Percentiles rank a stretch among this genome's conserved stretches.
These are phyloP conservation scores for Leishmania arabica DNA, from an alignment of 208 protist genomes.

Conservation along the genomic window DNA sequence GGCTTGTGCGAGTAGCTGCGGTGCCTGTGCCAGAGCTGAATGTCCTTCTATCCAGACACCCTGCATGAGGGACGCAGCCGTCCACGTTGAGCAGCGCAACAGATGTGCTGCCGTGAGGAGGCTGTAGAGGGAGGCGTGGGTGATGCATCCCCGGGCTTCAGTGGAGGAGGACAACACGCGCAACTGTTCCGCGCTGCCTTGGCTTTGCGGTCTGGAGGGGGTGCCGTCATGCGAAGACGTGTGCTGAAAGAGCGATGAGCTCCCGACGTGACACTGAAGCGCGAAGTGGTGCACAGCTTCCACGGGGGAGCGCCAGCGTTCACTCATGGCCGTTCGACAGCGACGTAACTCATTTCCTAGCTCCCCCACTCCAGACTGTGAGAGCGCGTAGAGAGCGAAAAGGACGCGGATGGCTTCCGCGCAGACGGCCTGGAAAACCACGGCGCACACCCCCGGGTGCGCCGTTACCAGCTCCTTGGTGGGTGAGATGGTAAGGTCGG, in stretches of 20 bases:
- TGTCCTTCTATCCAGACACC: background rate
- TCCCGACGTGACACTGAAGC: background rate
- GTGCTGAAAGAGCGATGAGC: background rate
- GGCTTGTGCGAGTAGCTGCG: background rate
- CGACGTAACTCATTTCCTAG: slow-evolving; percentile 12
- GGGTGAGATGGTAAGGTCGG: background rate
- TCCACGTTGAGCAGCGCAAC: slow-evolving; percentile 39
- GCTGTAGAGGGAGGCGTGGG: slow-evolving; percentile 14
- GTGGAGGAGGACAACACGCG: slow-evolving; percentile 6
- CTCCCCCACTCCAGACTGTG: background rate
- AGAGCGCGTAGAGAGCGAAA: slow-evolving; percentile 25
- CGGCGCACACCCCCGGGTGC: slow-evolving; percentile 9
- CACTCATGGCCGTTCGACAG: slow-evolving; percentile 8
- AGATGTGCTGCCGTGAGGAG: slow-evolving; percentile 42
- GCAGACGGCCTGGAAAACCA: slow-evolving; percentile 22
- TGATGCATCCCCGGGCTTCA: slow-evolving; percentile 22
- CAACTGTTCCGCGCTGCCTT: too few relatives aligned
- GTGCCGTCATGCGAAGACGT: background rate
- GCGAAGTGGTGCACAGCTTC: background rate
- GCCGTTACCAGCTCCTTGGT: background rate
- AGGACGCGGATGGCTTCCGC: slow-evolving; percentile 27
- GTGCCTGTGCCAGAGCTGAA: background rate
- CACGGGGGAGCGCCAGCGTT: background rate
- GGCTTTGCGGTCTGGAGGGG: background rate
- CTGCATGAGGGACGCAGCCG: slow-evolving; percentile 10